Percentiles rank a stretch among this genome's conserved stretches.
Evolutionary conservation across 23 red algal genomes (phyloP).

Genomic region (Gracilariopsis chorda): DNA sequence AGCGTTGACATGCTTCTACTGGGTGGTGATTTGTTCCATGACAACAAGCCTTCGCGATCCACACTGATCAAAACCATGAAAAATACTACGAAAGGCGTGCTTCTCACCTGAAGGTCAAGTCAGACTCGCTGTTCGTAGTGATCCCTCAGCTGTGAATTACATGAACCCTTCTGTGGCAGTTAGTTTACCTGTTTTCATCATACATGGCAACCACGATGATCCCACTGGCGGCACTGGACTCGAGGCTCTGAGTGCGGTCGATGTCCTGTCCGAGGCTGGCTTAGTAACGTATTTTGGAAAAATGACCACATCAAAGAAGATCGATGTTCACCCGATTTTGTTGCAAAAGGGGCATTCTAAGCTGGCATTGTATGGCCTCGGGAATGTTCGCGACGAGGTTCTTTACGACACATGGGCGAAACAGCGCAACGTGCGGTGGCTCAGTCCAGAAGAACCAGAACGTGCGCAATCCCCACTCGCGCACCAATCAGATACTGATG

Average conservation of each 20-base stretch:
- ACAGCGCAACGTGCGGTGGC: conserved; percentile 76
- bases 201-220: conserved; percentile 99
- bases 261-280: conserved; percentile 67
- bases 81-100: conserved; percentile 26
- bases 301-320: conserved; percentile 48
- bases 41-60: conserved; percentile 85
- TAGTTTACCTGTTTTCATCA: conserved; percentile 86
- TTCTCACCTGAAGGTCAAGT: conserved; percentile 47
- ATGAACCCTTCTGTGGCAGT: conserved; percentile 70
- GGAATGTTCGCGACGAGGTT: conserved; percentile 91
- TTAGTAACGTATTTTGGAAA: conserved; percentile 91
- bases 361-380: conserved; percentile 91
- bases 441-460: conserved; percentile 32
- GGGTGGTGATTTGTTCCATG: conserved; percentile 96
- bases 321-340: conserved; percentile 73
- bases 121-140: conserved; percentile 19
- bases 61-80: conserved; percentile 74
- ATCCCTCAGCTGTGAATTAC: conserved; percentile 70
- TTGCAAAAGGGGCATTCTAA: conserved; percentile 78
- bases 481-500: neutral
- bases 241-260: conserved; percentile 69
- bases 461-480: neutral
- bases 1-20: conserved; percentile 79
- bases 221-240: conserved; percentile 65
- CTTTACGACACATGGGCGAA: conserved; percentile 83